phyloP scores from a whole-genome alignment of 2,329 filamentous ascomycete species.

The Zymoseptoria crescenta region DNA sequence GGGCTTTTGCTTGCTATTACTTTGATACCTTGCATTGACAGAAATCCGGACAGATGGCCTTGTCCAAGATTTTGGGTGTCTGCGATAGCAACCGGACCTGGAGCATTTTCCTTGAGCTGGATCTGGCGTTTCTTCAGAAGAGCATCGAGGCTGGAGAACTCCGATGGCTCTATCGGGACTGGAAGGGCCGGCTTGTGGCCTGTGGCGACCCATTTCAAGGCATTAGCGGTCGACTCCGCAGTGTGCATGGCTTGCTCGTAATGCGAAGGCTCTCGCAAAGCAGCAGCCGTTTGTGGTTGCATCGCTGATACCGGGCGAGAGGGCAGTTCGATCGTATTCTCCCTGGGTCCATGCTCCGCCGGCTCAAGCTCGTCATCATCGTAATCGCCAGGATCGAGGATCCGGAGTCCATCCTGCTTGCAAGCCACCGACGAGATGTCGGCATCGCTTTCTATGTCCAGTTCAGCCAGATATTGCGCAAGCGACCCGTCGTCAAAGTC shows the following conservation, averaged over 20 bases:
- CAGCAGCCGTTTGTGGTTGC: not conserved
- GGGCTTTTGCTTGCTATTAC: not conserved
- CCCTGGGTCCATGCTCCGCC: no score
- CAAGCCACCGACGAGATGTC: constrained; percentile 38
- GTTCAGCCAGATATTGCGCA: constrained; percentile 29
- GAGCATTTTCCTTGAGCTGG: constrained; percentile 15
- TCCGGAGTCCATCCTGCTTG: constrained; percentile 42
- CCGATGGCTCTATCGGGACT: not conserved
- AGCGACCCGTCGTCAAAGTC: constrained; percentile 35
- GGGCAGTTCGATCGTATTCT: not conserved
- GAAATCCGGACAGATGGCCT: not conserved
- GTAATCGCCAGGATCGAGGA: constrained; percentile 30
- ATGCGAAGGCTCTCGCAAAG: not conserved
- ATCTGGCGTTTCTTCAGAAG: constrained; percentile 36
- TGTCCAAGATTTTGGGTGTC: not conserved
- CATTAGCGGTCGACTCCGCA: not conserved
- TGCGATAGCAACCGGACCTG: not conserved
- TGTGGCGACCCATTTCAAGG: not conserved
- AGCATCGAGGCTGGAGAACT: constrained; percentile 20
- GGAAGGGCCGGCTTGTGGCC: not conserved
- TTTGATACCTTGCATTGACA: not conserved
- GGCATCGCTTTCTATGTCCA: constrained; percentile 29
- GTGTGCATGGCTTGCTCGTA: not conserved
- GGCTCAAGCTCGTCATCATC: constrained; percentile 6
- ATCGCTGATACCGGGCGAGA: not conserved